phyloP scores from a whole-genome alignment of 192 early-diverging fungal genomes.

The Coemansia sp. region DNA sequence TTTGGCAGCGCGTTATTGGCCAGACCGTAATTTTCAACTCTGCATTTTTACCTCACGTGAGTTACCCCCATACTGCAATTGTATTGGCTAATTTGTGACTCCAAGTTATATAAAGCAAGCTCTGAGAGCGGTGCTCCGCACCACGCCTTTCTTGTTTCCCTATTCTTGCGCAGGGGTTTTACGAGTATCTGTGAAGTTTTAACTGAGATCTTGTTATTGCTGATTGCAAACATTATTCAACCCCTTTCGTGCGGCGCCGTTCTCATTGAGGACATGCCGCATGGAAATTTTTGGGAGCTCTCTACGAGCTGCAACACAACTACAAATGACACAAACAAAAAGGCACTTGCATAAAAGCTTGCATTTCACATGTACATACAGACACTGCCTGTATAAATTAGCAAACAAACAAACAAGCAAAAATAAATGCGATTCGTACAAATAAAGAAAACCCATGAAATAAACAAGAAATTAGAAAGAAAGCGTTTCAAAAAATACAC shows the following conservation, averaged over 20 bases:
- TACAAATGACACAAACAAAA: background rate
- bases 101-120: background rate
- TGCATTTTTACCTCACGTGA: conserved; percentile 2
- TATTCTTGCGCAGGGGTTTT: conserved; percentile 49
- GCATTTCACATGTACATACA: background rate
- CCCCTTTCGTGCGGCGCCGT: conserved; percentile 30
- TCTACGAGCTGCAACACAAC: conserved; percentile 4
- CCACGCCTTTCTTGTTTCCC: background rate
- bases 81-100: background rate
- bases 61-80: background rate
- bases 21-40: conserved; percentile 1
- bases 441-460: background rate
- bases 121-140: background rate
- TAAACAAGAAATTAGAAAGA: background rate
- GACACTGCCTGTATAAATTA: no score
- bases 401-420: conserved; percentile 5
- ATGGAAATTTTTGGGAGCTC: conserved; percentile 55
- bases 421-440: conserved; percentile 5
- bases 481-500: background rate
- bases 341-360: background rate
- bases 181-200: conserved; percentile 49
- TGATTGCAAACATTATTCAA: conserved; percentile 48
- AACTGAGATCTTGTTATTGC: conserved; percentile 48
- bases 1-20: conserved; percentile 22
- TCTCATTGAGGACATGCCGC: conserved; percentile 8